These are phyloP conservation scores for Diaporthe amygdali DNA, from an alignment of 2,329 filamentous ascomycete species.

Conservation along the genomic window DNA sequence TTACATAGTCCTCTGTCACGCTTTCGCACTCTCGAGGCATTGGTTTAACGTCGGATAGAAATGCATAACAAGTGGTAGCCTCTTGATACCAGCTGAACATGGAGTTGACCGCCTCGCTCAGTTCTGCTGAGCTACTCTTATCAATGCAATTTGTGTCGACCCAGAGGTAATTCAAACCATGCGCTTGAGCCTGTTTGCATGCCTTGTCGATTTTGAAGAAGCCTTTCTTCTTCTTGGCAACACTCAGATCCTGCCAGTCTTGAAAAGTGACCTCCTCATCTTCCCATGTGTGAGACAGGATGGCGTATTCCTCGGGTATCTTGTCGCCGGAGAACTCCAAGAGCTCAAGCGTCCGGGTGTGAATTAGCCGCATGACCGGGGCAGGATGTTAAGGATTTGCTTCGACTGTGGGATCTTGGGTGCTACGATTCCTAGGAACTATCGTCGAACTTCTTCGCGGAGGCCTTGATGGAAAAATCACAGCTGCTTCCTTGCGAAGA, in stretches of 20 bases:
- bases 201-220: conserved; percentile 21
- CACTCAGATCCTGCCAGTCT: conserved; percentile 21
- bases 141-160: conserved; percentile 35
- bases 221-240: conserved; percentile 6
- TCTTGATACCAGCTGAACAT: conserved; percentile 30
- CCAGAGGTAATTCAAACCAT: conserved; percentile 27
- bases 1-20: not conserved
- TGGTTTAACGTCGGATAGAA: conserved; percentile 26
- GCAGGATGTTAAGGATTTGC: no score
- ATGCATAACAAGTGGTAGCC: conserved; percentile 28
- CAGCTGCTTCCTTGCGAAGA: no score
- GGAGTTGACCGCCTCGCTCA: conserved; percentile 30
- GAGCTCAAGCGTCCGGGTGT: not conserved
- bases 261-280: conserved; percentile 30
- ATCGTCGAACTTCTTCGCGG: no score
- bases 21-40: not conserved
- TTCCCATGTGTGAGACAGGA: conserved; percentile 35
- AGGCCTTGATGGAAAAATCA: no score
- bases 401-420: no score
- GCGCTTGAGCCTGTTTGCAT: conserved; percentile 13
- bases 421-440: no score
- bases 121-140: conserved; percentile 30
- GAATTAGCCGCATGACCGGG: conserved; percentile 3
- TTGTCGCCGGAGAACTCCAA: not conserved
- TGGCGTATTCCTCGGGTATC: conserved; percentile 27